These are phyloP conservation scores for Hymenoscyphus albidus DNA, from an alignment of 2,329 filamentous ascomycete genomes.

Conservation along the genomic window DNA sequence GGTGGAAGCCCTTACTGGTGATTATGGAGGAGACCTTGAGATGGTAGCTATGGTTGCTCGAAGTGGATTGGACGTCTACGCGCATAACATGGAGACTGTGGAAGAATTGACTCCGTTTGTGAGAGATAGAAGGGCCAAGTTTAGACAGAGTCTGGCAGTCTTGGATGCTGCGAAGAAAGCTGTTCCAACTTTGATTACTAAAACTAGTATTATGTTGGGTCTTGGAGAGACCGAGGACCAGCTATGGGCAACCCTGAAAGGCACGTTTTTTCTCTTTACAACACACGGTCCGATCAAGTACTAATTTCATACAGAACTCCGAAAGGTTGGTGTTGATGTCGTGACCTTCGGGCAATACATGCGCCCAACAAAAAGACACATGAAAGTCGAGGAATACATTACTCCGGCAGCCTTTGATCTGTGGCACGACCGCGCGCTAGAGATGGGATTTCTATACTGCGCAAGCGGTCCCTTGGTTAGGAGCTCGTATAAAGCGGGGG, in stretches of 20 bases:
- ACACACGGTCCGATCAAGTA: not conserved
- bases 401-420: constrained; percentile 87
- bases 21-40: constrained; percentile 79
- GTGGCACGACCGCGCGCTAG: constrained; percentile 84
- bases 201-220: constrained; percentile 96
- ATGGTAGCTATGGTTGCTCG: constrained; percentile 81
- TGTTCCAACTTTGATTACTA: constrained; percentile 79
- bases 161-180: constrained; percentile 77
- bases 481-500: constrained; percentile 95
- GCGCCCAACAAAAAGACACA: constrained; percentile 95
- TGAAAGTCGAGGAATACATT: constrained; percentile 94
- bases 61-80: constrained; percentile 91
- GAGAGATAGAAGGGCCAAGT: constrained; percentile 83
- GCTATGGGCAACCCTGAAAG: constrained; percentile 71
- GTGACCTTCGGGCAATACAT: constrained; percentile 99
- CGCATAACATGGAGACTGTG: constrained; percentile 94
- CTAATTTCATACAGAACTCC: constrained; percentile 57
- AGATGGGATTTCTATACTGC: constrained; percentile 96
- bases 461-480: constrained; percentile 89
- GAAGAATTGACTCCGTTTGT: constrained; percentile 88
- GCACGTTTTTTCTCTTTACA: constrained; percentile 40
- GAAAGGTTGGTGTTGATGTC: constrained; percentile 80
- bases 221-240: constrained; percentile 89
- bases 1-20: constrained; percentile 82
- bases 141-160: constrained; percentile 78